phyloP scores from a whole-genome alignment of 1,139 yeast species.

The Candida buenavistaensis region DNA sequence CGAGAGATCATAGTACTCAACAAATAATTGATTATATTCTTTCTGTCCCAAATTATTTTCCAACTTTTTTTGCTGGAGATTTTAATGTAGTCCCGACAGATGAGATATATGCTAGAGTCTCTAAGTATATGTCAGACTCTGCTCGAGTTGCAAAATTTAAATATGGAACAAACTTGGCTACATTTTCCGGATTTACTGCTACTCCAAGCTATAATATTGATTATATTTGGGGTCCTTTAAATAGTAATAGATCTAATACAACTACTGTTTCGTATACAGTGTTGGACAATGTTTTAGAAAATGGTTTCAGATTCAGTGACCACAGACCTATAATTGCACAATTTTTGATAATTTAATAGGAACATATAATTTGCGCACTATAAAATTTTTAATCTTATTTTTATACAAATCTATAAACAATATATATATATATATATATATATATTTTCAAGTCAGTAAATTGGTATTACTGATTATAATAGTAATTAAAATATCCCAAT shows the following conservation, averaged over 20 bases:
- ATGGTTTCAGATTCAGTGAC: constrained; percentile 36
- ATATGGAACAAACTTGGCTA: constrained; percentile 27
- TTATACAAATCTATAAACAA: too few relatives aligned
- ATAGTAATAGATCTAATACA: constrained; percentile 15
- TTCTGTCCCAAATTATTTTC: constrained; percentile 26
- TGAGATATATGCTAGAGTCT: constrained; percentile 26
- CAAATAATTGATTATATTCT: constrained; percentile 33
- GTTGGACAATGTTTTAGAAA: constrained; percentile 25
- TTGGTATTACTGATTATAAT: too few relatives aligned
- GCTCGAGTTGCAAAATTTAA: constrained; percentile 19
- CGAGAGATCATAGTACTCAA: constrained; percentile 30
- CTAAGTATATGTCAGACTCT: constrained; percentile 25
- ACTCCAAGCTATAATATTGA: constrained; percentile 21
- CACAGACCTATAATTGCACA: constrained; percentile 45
- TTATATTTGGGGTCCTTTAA: constrained; percentile 26
- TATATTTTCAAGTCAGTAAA: too few relatives aligned
- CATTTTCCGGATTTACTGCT: constrained; percentile 41
- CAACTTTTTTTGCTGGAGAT: constrained; percentile 30
- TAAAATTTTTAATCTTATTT: too few relatives aligned
- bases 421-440: too few relatives aligned
- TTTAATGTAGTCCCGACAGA: constrained; percentile 32
- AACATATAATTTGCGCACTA: too few relatives aligned
- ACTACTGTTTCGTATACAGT: constrained; percentile 34
- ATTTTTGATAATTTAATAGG: constrained; percentile 7
- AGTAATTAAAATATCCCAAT: too few relatives aligned